Evolutionary conservation across 108 stramenopile genomes (phyloP).

Genomic region (Phaeodactylum tricornutum): DNA sequence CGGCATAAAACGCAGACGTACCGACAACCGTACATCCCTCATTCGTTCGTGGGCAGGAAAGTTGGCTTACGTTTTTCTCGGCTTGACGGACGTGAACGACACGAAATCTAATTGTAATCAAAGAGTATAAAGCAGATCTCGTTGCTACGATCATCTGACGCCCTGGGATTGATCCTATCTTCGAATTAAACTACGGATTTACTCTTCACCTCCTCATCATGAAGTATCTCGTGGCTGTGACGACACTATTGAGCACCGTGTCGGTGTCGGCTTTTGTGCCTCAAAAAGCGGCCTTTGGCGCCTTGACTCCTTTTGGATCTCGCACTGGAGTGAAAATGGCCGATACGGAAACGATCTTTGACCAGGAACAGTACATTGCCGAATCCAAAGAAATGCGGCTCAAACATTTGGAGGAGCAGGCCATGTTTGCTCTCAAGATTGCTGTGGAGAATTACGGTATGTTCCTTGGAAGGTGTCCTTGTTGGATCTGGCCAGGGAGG

Average conservation of each 20-base stretch:
- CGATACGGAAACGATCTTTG: constrained; percentile 45
- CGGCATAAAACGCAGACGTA: no score
- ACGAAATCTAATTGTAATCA: not conserved
- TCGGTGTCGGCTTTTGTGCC: constrained; percentile 61
- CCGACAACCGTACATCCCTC: no score
- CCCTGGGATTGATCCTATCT: not conserved
- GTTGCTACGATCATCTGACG: not conserved
- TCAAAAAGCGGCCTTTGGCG: constrained; percentile 8
- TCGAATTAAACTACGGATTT: no score
- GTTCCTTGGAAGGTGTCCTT: not conserved
- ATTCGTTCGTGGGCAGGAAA: no score
- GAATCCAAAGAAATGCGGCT: constrained; percentile 84
- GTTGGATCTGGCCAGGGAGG: not conserved
- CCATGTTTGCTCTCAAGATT: constrained; percentile 85
- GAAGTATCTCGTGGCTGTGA: not conserved
- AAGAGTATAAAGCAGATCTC: not conserved
- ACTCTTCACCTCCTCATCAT: not conserved
- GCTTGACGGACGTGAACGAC: not conserved
- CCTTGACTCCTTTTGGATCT: not conserved
- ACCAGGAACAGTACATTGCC: constrained; percentile 79
- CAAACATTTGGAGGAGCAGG: constrained; percentile 83
- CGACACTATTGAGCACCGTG: constrained; percentile 4
- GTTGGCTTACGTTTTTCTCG: not conserved
- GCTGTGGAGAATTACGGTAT: constrained; percentile 75
- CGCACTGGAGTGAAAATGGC: constrained; percentile 8